These are phyloP conservation scores for Amanita fuliginea DNA, from an alignment of 768 basidiomycete genomes.

Conservation along the genomic window DNA sequence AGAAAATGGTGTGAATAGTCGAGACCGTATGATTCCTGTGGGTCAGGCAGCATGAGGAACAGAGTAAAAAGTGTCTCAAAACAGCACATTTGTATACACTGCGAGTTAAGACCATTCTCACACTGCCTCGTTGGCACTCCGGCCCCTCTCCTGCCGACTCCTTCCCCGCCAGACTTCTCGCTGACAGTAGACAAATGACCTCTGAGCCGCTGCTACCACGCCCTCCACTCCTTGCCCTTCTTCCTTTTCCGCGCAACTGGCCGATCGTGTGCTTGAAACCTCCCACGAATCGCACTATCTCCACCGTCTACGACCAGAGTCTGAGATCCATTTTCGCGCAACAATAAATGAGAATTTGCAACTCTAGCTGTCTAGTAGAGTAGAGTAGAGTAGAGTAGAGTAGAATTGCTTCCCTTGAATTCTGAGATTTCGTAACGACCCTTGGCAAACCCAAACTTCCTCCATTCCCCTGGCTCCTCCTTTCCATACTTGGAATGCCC, in stretches of 20 bases:
- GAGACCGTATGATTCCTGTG: conserved; percentile 13
- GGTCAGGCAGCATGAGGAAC: background rate
- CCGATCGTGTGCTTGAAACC: background rate
- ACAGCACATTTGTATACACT: background rate
- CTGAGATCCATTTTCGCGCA: too few relatives aligned
- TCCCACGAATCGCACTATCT: background rate
- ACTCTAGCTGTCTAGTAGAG: too few relatives aligned
- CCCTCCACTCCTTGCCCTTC: too few relatives aligned
- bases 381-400: too few relatives aligned
- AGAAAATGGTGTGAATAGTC: conserved; percentile 15
- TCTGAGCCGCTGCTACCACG: background rate
- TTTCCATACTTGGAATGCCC: background rate
- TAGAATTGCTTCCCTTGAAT: too few relatives aligned
- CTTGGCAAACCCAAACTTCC: background rate
- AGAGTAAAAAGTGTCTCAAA: conserved; percentile 1
- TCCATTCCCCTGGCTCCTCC: background rate
- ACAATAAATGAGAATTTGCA: too few relatives aligned
- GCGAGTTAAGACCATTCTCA: background rate
- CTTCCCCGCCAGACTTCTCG: background rate
- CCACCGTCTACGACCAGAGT: too few relatives aligned
- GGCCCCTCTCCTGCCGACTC: background rate
- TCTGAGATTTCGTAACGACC: background rate
- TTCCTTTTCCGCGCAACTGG: background rate
- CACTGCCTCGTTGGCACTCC: conserved; percentile 2
- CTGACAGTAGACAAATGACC: too few relatives aligned